Percentiles rank a stretch among this genome's conserved stretches.
These are phyloP conservation scores for Meripilus lineatus DNA, from an alignment of 1,284 basidiomycete species.

Conservation along the genomic window DNA sequence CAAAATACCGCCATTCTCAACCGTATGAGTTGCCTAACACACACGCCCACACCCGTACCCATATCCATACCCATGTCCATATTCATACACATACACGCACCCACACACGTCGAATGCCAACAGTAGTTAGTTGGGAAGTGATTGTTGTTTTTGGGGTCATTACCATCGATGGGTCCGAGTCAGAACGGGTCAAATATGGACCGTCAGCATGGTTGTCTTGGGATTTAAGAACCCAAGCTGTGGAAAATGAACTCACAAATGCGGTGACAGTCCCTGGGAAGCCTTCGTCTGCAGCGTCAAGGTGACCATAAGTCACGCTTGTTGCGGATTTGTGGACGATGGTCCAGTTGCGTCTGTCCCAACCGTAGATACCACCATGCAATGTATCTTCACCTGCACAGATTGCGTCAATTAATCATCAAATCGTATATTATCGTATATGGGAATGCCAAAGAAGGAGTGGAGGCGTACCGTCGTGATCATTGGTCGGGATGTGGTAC, in stretches of 20 bases:
- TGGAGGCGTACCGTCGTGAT: conserved; percentile 34
- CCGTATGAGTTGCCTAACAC: conserved; percentile 43
- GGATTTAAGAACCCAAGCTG: too few relatives aligned
- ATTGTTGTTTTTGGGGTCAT: too few relatives aligned
- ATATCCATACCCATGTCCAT: too few relatives aligned
- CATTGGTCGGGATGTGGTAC: conserved; percentile 48
- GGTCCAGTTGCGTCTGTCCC: conserved; percentile 55
- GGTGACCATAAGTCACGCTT: conserved; percentile 46
- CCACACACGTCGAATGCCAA: too few relatives aligned
- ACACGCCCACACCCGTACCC: too few relatives aligned
- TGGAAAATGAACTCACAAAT: conserved; percentile 27
- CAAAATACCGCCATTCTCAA: conserved; percentile 41
- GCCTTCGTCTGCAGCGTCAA: conserved; percentile 47
- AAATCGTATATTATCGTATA: not conserved
- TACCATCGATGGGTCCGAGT: too few relatives aligned
- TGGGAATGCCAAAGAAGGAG: not conserved
- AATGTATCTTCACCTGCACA: conserved; percentile 37
- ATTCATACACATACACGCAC: too few relatives aligned
- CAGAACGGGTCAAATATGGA: too few relatives aligned
- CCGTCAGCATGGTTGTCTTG: too few relatives aligned
- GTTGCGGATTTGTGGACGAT: conserved; percentile 35
- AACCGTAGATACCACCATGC: conserved; percentile 47
- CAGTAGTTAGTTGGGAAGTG: too few relatives aligned
- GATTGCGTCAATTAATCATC: conserved; percentile 9
- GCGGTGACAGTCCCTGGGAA: conserved; percentile 50